Percentiles rank a stretch among this genome's conserved stretches.
These are phyloP conservation scores for Esteya vermicola DNA, from an alignment of 2,329 filamentous ascomycete species.

Conservation along the genomic window DNA sequence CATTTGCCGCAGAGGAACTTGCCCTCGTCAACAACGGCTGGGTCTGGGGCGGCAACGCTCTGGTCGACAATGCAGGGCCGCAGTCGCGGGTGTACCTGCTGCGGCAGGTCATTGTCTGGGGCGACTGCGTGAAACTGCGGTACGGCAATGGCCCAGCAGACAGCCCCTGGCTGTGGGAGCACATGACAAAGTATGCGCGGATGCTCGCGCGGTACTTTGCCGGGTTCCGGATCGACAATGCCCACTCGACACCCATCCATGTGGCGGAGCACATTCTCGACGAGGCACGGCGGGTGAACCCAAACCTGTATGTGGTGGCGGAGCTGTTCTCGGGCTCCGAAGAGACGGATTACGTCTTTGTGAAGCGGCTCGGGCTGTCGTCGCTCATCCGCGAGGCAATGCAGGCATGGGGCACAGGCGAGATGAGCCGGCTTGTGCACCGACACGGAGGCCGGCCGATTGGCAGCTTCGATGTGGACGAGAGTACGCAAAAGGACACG, in stretches of 20 bases:
- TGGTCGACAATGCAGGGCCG: slow-evolving; percentile 85
- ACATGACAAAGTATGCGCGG: slow-evolving; percentile 85
- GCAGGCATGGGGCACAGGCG: slow-evolving; percentile 93
- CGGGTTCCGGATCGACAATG: slow-evolving; percentile 95
- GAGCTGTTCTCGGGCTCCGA: slow-evolving; percentile 94
- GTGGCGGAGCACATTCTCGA: slow-evolving; percentile 93
- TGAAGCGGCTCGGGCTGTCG: slow-evolving; percentile 81
- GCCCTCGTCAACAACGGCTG: slow-evolving; percentile 92
- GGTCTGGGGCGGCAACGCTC: slow-evolving; percentile 95
- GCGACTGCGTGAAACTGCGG: slow-evolving; percentile 92
- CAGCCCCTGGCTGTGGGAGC: slow-evolving; percentile 88
- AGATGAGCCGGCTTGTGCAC: slow-evolving; percentile 85
- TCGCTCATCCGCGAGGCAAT: slow-evolving; percentile 92
- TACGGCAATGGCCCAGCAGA: slow-evolving; percentile 72
- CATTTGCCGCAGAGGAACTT: slow-evolving; percentile 57
- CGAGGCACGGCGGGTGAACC: slow-evolving; percentile 75
- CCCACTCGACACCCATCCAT: slow-evolving; percentile 87
- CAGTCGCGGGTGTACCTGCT: slow-evolving; percentile 86
- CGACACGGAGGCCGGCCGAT: slow-evolving; percentile 87
- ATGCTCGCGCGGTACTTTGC: slow-evolving; percentile 90
- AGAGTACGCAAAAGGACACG: slow-evolving; percentile 36
- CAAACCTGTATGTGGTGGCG: slow-evolving; percentile 81
- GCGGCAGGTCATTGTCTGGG: slow-evolving; percentile 94
- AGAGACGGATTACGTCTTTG: slow-evolving; percentile 90
- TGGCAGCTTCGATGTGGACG: slow-evolving; percentile 92